Percentiles rank a stretch among this genome's conserved stretches.
These are phyloP conservation scores for Barnettozyma wickerhamii DNA, from an alignment of 805 yeast species.

Conservation along the genomic window DNA sequence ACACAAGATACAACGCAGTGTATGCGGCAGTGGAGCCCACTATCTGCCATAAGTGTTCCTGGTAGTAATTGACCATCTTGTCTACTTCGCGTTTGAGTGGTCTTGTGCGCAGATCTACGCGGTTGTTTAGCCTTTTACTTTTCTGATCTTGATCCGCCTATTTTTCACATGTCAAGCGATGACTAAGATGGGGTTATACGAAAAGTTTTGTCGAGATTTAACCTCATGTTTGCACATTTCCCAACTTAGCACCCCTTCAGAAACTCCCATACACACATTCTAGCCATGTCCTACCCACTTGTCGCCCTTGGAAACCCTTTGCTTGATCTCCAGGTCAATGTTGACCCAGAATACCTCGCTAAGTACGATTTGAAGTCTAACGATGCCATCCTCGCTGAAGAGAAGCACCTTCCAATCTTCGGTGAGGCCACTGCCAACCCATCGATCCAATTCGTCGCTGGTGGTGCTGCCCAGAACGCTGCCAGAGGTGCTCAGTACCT, in stretches of 20 bases:
- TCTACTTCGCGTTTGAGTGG: neutral
- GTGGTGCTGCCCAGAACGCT: constrained; percentile 99
- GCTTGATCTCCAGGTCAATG: constrained; percentile 80
- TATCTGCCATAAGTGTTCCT: constrained; percentile 75
- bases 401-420: constrained; percentile 79
- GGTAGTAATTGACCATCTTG: constrained; percentile 23
- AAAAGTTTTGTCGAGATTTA: neutral
- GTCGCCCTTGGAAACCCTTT: constrained; percentile 92
- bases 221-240: too few species aligned
- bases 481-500: constrained; percentile 98
- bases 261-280: too few species aligned
- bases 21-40: constrained; percentile 57
- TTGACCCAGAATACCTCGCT: constrained; percentile 58
- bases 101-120: constrained; percentile 22
- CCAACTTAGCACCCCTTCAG: neutral
- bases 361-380: constrained; percentile 85
- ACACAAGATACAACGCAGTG: constrained; percentile 44
- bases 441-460: constrained; percentile 76
- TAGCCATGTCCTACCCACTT: constrained; percentile 60
- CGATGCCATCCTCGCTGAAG: constrained; percentile 87
- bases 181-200: neutral
- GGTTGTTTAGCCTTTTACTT: too few species aligned
- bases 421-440: constrained; percentile 65
- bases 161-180: constrained; percentile 2
- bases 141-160: neutral